Base-by-base conservation (phyloP, 371 early-diverging fungal species). In the Encephalitozoon romaleae region DNA sequence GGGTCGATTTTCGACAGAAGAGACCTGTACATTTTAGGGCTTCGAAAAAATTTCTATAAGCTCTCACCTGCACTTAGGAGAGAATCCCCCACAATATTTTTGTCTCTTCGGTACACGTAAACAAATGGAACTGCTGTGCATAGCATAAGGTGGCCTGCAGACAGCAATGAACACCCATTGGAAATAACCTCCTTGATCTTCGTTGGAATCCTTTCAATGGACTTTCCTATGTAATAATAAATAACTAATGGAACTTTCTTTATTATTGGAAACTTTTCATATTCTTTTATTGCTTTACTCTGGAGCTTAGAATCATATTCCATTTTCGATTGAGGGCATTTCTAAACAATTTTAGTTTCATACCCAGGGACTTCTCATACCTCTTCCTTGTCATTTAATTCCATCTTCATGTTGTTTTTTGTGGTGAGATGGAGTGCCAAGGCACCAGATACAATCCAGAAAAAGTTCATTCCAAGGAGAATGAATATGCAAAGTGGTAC, bases 1-100 rank as follows among this genome's bases (percentile, higher is more conserved):
- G 74, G 78, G 66, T 83, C 77, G 9, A 82, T 41, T 34, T 78
- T 82, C 11, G 67, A 34, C 15, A 67, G 52, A 47, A 78, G 9
- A 23, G 67, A 59, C 34, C 21, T 59, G 11, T n/a, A 34, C 59
- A 59, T 59, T 47, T 59, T 34, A 59, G 59, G 59, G 59, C 34
- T 59, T 54, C 2, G 30, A 59, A 47, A 47, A 47, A 47, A n/a
- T 34, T 59, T 34, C 38, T 32, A 59, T 34, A 34, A 34, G 15
- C 34, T 34, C 59, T 34, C 18, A 32, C 34, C 59, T 30, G 59
- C 28, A 34, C 59, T 34, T 2, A 59, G 59, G 6, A 59, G 26
- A 4, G 59, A 59, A 12, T 59, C 34, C 34, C 59, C 59, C 6
- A 21, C 34, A 59, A 30, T 59, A 12, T 15, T 38, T 28, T 34